Base-by-base conservation (phyloP, 805 yeast species). In the Torulaspora indica region DNA sequence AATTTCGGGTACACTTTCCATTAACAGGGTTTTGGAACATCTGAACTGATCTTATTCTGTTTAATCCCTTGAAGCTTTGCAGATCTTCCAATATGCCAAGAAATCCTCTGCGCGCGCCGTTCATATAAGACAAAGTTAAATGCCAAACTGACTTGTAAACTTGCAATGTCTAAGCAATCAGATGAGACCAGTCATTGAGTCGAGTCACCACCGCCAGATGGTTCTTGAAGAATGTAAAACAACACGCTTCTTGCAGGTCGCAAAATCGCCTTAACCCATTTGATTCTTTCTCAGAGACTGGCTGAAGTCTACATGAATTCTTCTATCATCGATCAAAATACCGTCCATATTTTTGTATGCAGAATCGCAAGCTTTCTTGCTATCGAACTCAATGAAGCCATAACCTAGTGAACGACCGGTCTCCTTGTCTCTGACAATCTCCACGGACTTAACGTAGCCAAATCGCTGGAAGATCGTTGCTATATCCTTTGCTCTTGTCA, bases 271-370 rank as follows among this genome's bases (percentile, higher is more conserved):
- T 18, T 20, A 29, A 17, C 27, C 34, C 25, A 15, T 14, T 28
- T 29, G 13, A 18, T 38, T 17, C n/a, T 24, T 43, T 37, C 44
- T 48, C 7, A 73, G 71, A 58, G 80, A 73, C 56, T 82, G 89
- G 47, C 82, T 74, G 66, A 82, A 82, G 58, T 82, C 88, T 34
- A 82, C 84, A 47, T 78, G 78, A 17, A 82, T 74, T 43, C 83
- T 67, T 33, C 75, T 58, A 44, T 82, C 88, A 56, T 82, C 89
- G 30, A 82, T 78, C 35, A 81, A 55, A 3, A 77, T 82, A 12
- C 74, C 75, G 32, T 79, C 78, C 79, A 82, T 76, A 55, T 76
- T 77, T 43, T 68, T 60, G 56, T 79, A 82, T 0, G 88, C 88
- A n/a, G 55, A 50, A 49, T 82, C 87, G 39, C 85, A 81, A 29